A percentile compares a stretch with the other conserved stretches of the same genome.
phyloP scores from a whole-genome alignment of 2,329 filamentous ascomycete genomes.

The Epichloe uncinata region DNA sequence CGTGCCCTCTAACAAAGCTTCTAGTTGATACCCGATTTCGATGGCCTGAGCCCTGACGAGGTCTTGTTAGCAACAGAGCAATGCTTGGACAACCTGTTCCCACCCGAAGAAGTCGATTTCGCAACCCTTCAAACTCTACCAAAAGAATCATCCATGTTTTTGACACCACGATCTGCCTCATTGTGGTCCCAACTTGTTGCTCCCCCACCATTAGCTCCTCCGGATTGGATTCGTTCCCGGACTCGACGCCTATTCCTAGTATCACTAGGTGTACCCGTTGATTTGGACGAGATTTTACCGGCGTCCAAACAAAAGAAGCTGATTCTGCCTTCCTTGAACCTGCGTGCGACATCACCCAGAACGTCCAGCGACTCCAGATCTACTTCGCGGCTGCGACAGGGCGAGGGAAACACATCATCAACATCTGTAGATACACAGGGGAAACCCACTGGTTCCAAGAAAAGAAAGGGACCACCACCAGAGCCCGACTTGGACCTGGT shows the following conservation, averaged over 20 bases:
- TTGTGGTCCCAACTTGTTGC: constrained; percentile 95
- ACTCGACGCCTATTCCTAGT: constrained; percentile 92
- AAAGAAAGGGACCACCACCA: constrained; percentile 46
- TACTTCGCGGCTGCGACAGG: constrained; percentile 31
- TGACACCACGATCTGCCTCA: constrained; percentile 75
- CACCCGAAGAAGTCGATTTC: constrained; percentile 39
- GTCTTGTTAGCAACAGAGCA: constrained; percentile 48
- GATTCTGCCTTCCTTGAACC: constrained; percentile 76
- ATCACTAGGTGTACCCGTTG: constrained; percentile 87
- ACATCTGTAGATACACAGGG: constrained; percentile 48
- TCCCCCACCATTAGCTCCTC: constrained; percentile 78
- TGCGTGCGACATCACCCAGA: constrained; percentile 42
- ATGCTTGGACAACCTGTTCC: constrained; percentile 55
- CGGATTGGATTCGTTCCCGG: constrained; percentile 93
- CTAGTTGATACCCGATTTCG: constrained; percentile 56
- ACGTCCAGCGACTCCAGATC: constrained; percentile 42
- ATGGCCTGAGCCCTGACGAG: constrained; percentile 45
- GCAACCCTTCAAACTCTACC: constrained; percentile 36
- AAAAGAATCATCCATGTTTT: constrained; percentile 54
- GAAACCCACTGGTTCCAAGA: constrained; percentile 31
- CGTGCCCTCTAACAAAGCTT: constrained; percentile 11
- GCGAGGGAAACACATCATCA: constrained; percentile 39
- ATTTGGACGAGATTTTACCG: constrained; percentile 92
- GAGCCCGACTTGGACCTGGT: constrained; percentile 69
- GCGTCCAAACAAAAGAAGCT: constrained; percentile 98